A percentile compares a stretch with the other conserved stretches of the same genome.
Conservation (phyloP, 2,329 filamentous ascomycete genomes). For the Penicillium sp. region DNA sequence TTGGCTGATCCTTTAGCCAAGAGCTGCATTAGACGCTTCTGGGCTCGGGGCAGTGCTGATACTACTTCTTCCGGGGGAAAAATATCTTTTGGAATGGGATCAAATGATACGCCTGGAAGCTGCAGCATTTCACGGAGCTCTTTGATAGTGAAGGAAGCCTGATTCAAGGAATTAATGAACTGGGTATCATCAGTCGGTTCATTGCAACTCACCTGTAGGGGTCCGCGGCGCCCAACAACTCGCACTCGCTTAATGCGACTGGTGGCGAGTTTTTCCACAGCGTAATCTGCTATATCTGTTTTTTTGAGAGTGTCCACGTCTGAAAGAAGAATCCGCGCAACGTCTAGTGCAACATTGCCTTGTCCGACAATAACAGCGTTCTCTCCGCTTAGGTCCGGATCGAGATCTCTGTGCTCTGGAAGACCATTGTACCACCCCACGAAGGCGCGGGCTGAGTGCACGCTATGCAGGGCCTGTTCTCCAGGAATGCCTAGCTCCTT, state of each 20-base stretch:
- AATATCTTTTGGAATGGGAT: constrained; percentile 63
- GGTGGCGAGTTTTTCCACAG: constrained; percentile 67
- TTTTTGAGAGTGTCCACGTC: constrained; percentile 69
- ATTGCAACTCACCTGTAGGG: constrained; percentile 65
- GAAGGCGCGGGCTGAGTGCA: constrained; percentile 87
- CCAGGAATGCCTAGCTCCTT: constrained; percentile 74
- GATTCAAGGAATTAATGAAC: background rate
- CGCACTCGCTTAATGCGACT: constrained; percentile 77
- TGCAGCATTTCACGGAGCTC: constrained; percentile 86
- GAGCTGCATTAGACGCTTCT: constrained; percentile 75
- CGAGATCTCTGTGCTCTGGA: constrained; percentile 71
- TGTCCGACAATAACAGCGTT: constrained; percentile 88
- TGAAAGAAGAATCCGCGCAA: constrained; percentile 81
- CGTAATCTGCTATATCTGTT: constrained; percentile 87
- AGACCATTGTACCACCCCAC: constrained; percentile 99
- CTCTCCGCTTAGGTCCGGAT: constrained; percentile 73
- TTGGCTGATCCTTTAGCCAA: constrained; percentile 69
- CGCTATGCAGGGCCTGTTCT: constrained; percentile 63
- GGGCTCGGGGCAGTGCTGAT: constrained; percentile 69
- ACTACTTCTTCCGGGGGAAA: constrained; percentile 62
- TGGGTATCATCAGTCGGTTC: background rate
- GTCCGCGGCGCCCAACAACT: constrained; percentile 85
- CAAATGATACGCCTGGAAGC: constrained; percentile 68
- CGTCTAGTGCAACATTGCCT: constrained; percentile 92
- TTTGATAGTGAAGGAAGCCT: constrained; percentile 94